Evolutionary conservation across 129 eudicot genomes (phyloP), one percentile per base, ranked within the genome.

Genomic region (Ambrosia artemisiifolia): DNA sequence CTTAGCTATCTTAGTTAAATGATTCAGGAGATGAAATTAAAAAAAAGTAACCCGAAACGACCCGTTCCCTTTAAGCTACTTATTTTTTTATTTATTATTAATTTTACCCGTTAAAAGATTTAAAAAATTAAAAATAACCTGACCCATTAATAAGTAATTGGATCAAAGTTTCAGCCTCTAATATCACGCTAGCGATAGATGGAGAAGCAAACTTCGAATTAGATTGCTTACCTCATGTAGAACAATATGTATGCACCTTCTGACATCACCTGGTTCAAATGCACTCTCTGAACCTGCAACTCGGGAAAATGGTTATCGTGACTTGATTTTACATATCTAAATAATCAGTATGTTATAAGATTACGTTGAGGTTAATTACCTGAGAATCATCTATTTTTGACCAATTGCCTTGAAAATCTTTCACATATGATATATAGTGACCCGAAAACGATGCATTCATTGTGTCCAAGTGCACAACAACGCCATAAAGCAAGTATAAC

Each of bases 401-500:
- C 96, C 98, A 93, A 75, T 80, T 85, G 48, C 95, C 98, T 81
- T 81, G 92, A 47, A 87, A 69, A 87, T 93, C 92, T 85, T 93
- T 93, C 76, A 93, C 90, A 34, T 93, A 93, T 1, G 96, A 84
- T 60, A 90, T 75, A 69, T 93, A 93, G 65, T 93, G 98, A 60
- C 98, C 98, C 17, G 98, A 89, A 85, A 93, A 93, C 20, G 98
- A 89, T 71, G 96, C 96, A 81, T 90, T 93, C 60, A 86, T 78
- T 6, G 86, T 87, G 83, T 93, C 98, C 62, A 89, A 77, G 47
- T 93, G 98, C 75, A 93, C 96, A 19, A 93, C 96, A 50, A 90
- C 92, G 34, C 85, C 98, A 70, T 93, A 93, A 54, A 93, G 98
- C 88, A 85, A 78, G 85, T 93, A 93, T 13, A 90, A 85, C 24